Evolutionary conservation across 352 stramenopile species (phyloP), one percentile per base, ranked within the genome.

Genomic region (Nothophytophthora sp.): DNA sequence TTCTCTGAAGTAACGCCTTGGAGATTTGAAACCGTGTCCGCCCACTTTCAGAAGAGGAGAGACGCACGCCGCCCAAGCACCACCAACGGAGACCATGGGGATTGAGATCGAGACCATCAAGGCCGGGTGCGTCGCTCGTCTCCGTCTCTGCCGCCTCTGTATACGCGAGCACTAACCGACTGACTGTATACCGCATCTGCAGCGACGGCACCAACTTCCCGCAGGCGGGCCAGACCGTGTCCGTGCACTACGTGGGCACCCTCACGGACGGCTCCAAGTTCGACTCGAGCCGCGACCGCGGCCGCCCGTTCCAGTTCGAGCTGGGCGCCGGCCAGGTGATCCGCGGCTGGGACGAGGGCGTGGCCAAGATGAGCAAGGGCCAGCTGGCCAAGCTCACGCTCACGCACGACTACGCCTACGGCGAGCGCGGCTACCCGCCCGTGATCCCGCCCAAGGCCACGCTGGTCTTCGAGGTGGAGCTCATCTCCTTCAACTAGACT

Each of bases 351-450:
- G 81, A 92, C 50, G 79, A 89, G 52, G 79, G 79, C 33, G 81
- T 90, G 37, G 76, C 74, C 28, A 57, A 78, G 73, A 85, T 99
- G 92, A 96, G 76, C 46, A 78, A 98, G 32, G 95, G 95, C 30
- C 92, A 99, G 70, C 81, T 97, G 25, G 90, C 92, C 24, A 93
- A 95, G 52, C 78, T 99, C 22, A 79, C 80, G 43, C 92, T 98
- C 50, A 86, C 95, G n/a, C 75, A 80, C 43, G 90, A 98, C 64
- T 98, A 96, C 74, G 96, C 88, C 22, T 99, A 99, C 64, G 96
- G 96, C 32, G 76, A 81, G 50, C 53, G 73, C 34, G 93, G 95
- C 28, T 92, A 96, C 44, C 86, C 86, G 11, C 90, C 90, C 36
- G 69, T 92, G 41, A 96, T 98, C 54, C 91, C 92, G 27, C 88